phyloP scores from a whole-genome alignment of 257 asterid genomes.

The Cruciata laevipes region DNA sequence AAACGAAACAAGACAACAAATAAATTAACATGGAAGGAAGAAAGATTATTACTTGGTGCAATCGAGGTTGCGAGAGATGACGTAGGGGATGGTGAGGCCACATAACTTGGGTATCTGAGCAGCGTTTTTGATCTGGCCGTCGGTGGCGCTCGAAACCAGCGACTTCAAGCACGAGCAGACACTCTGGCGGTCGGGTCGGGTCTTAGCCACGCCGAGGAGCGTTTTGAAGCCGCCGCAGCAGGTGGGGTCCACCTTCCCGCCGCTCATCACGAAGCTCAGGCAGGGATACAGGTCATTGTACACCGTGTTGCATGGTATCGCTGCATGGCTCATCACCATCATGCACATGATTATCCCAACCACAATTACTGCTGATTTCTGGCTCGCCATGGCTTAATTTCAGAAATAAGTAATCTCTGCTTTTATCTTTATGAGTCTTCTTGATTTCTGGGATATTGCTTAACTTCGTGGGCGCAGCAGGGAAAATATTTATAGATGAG shows the following conservation, averaged over 20 bases:
- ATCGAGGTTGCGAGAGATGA: slow-evolving; percentile 10
- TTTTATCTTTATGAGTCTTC: background rate
- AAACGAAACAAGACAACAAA: too few relatives aligned
- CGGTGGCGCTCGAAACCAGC: background rate
- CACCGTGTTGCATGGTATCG: slow-evolving; percentile 3
- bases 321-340: slow-evolving; percentile 2
- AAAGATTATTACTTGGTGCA: slow-evolving; percentile 7
- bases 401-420: background rate
- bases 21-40: too few relatives aligned
- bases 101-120: slow-evolving; percentile 4
- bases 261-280: slow-evolving; percentile 4
- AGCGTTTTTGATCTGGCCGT: slow-evolving; percentile 11
- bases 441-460: too few relatives aligned
- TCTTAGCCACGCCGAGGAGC: slow-evolving; percentile 5
- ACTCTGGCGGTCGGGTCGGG: slow-evolving; percentile 7
- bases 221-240: slow-evolving; percentile 15
- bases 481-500: background rate
- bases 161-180: slow-evolving; percentile 12
- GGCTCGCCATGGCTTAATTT: background rate
- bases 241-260: slow-evolving; percentile 7
- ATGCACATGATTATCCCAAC: background rate
- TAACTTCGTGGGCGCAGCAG: too few relatives aligned
- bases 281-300: slow-evolving; percentile 10
- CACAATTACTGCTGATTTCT: background rate
- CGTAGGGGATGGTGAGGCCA: background rate